phyloP scores from a whole-genome alignment of 73 alveolate species.

The Tetrahymena elliotti region DNA sequence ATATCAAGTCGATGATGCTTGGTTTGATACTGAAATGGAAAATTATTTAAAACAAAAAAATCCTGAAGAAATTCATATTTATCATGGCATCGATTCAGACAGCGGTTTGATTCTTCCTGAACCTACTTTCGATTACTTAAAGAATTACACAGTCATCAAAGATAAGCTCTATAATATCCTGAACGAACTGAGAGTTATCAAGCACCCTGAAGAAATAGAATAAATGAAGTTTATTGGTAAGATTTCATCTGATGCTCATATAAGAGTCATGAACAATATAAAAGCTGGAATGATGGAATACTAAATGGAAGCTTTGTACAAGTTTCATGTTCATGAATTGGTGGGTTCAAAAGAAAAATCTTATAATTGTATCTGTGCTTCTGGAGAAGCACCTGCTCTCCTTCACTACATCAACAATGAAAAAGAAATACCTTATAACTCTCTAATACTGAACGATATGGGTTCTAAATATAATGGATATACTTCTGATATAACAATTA shows the following conservation, averaged over 20 bases:
- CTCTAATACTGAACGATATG: conserved; percentile 75
- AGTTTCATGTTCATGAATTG: conserved; percentile 53
- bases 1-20: conserved; percentile 49
- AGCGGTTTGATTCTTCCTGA: conserved; percentile 53
- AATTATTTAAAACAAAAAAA: conserved; percentile 36
- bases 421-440: conserved; percentile 50
- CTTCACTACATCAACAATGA: conserved; percentile 84
- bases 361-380: conserved; percentile 81
- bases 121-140: conserved; percentile 54
- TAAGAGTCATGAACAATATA: conserved; percentile 54
- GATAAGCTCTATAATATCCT: conserved; percentile 59
- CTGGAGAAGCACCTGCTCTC: conserved; percentile 74
- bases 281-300: conserved; percentile 74
- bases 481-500: conserved; percentile 91
- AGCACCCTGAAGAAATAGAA: conserved; percentile 76
- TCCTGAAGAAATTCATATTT: conserved; percentile 64
- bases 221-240: conserved; percentile 61
- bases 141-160: conserved; percentile 53
- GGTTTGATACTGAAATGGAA: conserved; percentile 55
- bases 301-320: conserved; percentile 67
- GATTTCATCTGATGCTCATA: conserved; percentile 78
- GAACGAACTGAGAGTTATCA: conserved; percentile 71
- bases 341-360: conserved; percentile 70
- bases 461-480: conserved; percentile 84
- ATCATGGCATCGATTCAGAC: conserved; percentile 75